phyloP scores from a whole-genome alignment of 208 protist species.

The Naegleria lovaniensis region DNA sequence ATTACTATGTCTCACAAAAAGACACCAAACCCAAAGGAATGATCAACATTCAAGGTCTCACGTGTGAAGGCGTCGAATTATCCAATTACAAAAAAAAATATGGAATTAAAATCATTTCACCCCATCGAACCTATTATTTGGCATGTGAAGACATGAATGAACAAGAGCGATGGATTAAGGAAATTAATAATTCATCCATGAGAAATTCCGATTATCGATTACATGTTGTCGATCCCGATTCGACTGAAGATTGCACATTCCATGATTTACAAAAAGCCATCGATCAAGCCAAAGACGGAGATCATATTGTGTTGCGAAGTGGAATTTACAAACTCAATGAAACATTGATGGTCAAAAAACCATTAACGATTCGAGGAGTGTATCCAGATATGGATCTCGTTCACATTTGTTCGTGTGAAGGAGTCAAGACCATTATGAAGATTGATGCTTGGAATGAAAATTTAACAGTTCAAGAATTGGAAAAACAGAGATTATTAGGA shows the following conservation, averaged over 20 bases:
- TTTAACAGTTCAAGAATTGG: background rate
- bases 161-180: background rate
- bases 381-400: background rate
- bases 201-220: background rate
- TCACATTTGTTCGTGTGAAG: background rate
- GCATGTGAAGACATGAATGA: background rate
- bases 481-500: background rate
- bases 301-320: background rate
- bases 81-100: background rate
- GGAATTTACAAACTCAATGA: background rate
- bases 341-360: background rate
- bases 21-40: conserved; percentile 21
- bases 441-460: background rate
- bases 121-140: conserved; percentile 14
- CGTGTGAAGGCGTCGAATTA: background rate
- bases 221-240: background rate
- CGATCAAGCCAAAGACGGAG: background rate
- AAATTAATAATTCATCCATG: background rate
- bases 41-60: background rate
- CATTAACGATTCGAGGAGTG: background rate
- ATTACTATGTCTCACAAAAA: background rate
- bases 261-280: conserved; percentile 1
- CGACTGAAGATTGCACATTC: background rate
- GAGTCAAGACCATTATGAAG: background rate
- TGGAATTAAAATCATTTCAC: conserved; percentile 18